Evolutionary conservation across 768 basidiomycete species (phyloP), one percentile per base, ranked within the genome.

Genomic region (Xerocomellus chrysenteron): DNA sequence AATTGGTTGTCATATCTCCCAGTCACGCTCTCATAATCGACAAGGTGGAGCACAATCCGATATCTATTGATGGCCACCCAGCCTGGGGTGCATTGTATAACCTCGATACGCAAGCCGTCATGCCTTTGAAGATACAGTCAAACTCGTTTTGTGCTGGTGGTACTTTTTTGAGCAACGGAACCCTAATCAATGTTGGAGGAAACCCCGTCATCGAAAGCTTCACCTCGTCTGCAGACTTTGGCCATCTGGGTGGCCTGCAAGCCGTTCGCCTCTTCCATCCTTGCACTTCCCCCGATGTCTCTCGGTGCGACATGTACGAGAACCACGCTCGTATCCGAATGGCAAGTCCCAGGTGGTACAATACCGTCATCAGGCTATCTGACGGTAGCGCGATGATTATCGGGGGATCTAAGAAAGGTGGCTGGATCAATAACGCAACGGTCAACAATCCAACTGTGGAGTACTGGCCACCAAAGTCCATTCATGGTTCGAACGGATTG

Each of bases 91-190:
- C 86, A 9, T 69, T 93, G 19, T 92, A 86, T 69, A 83, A 90
- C 67, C 74, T 93, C 43, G 65, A 80, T 30, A 85, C 84, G 12
- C 81, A 88, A 63, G 76, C 77, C 5, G 74, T 88, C 59, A 82
- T 71, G 42, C 84, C 88, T 55, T 75, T 93, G 30, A 64, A 75
- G 39, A 78, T 92, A 70, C 75, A 82, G 62, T 90, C 90, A 5
- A 92, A 93, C 66, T 92, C 91, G 24, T 93, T 93, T 74, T 93
- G 91, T 66, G 91, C 91, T 10, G 88, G 91, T 33, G 91, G 91
- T 12, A 79, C 84, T 4, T 92, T 91, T 67, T 73, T 92, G 8
- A 69, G 84, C 24, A 90, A 93, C 56, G 91, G 91, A 5, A 88
- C 88, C 1, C 67, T 92, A 35, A 74, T 92, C 67, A 90, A 83